Percentiles rank a stretch among this genome's conserved stretches.
Conservation (phyloP, 2,329 filamentous ascomycete genomes). For the Sporothrix schenckii region DNA sequence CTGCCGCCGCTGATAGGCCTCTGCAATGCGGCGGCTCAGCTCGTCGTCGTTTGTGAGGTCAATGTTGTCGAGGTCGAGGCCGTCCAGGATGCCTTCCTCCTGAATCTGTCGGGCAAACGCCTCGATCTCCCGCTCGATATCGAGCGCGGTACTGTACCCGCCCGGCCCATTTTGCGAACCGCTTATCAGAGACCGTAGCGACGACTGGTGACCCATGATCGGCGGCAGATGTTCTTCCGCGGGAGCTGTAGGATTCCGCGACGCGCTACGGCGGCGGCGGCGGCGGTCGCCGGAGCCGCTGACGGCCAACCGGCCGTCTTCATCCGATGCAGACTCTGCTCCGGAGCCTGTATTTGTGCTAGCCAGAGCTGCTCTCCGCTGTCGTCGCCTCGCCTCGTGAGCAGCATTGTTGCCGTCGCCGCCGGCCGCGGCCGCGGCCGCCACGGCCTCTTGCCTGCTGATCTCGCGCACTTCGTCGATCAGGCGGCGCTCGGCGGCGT, state of each 20-base stretch:
- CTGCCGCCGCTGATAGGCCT: conserved; percentile 80
- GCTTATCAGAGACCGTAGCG: conserved; percentile 80
- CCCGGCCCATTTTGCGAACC: conserved; percentile 42
- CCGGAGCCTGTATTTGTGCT: conserved; percentile 34
- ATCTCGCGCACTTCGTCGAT: conserved; percentile 72
- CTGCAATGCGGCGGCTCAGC: conserved; percentile 85
- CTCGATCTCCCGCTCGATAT: conserved; percentile 85
- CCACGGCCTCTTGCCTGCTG: conserved; percentile 70
- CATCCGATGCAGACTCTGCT: conserved; percentile 38
- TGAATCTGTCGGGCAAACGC: conserved; percentile 80
- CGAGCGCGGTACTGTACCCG: conserved; percentile 46
- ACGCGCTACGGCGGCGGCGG: conserved; percentile 49
- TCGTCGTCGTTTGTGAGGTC: conserved; percentile 84
- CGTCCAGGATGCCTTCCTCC: conserved; percentile 71
- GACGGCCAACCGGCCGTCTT: conserved; percentile 20
- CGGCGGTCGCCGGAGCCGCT: conserved; percentile 35
- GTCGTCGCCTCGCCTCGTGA: conserved; percentile 22
- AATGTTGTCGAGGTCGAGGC: conserved; percentile 84
- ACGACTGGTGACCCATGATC: conserved; percentile 76
- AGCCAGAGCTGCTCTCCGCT: conserved; percentile 35
- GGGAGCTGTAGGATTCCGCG: conserved; percentile 42
- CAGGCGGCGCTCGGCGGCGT: conserved; percentile 69
- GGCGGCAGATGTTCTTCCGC: conserved; percentile 45
- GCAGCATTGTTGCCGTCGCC: conserved; percentile 27
- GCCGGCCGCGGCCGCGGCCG: conserved; percentile 40